Base-by-base conservation (phyloP, 108 stramenopile species). In the Schizochytrium sp. region DNA sequence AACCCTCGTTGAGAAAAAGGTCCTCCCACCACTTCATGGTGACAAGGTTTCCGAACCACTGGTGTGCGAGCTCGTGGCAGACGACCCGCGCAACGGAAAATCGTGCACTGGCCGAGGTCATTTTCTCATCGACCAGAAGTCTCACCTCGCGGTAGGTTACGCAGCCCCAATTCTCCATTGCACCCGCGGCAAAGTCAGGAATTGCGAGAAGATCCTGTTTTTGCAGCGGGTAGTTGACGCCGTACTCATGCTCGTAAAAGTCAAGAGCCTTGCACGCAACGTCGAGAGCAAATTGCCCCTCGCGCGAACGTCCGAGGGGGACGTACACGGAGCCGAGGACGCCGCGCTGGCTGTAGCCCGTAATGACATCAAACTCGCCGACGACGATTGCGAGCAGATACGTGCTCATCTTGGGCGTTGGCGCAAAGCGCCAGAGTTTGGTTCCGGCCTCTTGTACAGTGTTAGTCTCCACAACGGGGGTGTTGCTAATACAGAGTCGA, bases 11-110 rank as follows among this genome's bases (percentile, higher is more conserved):
- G 72, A 99, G 93, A 96, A 97, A 99, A 60, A 99, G 92, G 91
- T 97, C 97, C 90, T 96, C 96, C 98, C 98, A 99, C 96, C 96
- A 98, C 8, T 91, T 90, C 97, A 98, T 98, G 87, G 98, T 99
- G 8, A 99, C 98, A 14, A 98, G 93, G 88, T 99, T 97, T 59
- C 98, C 98, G 87, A 98, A 97, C 98, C 97, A 98, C 89, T 94
- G 94, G 94, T 99, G 98, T 0, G 98, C 98, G 19, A 98, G 93
- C 91, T 99, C 98, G 91, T 99, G 98, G 28, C 95, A 96, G n/a
- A 99, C 98, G 6, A 99, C 98, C 0, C 94, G 95, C 88, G 97
- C 97, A 47, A 99, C 98, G 5, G 97, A 93, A 72, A 97, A 96
- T 34, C 95, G 96, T 89, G 96, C 95, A n/a, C 72, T 21, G 2